Conservation (phyloP, 164 flowering plant genomes). For the Kalanchoe fedtschenkoi region DNA sequence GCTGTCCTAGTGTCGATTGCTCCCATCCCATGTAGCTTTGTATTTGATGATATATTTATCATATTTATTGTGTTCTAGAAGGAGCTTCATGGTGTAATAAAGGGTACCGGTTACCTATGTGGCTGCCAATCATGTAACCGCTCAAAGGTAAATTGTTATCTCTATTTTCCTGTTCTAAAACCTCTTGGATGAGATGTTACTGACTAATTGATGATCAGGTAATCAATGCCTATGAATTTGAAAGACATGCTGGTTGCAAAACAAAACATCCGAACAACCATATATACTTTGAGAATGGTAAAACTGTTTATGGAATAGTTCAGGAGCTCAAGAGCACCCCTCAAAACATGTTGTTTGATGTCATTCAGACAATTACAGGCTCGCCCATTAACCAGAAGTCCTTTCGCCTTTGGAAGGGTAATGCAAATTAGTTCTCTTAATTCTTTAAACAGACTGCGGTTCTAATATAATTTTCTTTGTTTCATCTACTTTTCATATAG, state of each 20-base stretch:
- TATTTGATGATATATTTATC: slow-evolving; percentile 8
- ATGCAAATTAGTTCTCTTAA: not conserved
- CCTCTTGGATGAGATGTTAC: too few relatives aligned
- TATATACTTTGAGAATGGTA: slow-evolving; percentile 45
- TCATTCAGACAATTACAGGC: slow-evolving; percentile 31
- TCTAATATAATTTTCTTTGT: not conserved
- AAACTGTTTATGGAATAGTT: slow-evolving; percentile 31
- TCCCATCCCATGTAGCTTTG: not conserved
- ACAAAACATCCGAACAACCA: slow-evolving; percentile 45
- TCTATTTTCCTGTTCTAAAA: too few relatives aligned
- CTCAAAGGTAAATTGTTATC: too few relatives aligned
- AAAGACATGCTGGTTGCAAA: slow-evolving; percentile 41
- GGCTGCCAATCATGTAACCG: too few relatives aligned
- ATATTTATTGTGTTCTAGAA: slow-evolving; percentile 18
- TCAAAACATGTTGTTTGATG: slow-evolving; percentile 31
- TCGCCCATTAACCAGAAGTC: slow-evolving; percentile 36
- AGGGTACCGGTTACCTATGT: slow-evolving; percentile 35
- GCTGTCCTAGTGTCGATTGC: not conserved
- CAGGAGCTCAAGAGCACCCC: slow-evolving; percentile 42
- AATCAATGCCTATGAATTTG: slow-evolving; percentile 37
- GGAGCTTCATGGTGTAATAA: slow-evolving; percentile 36
- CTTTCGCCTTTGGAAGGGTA: slow-evolving; percentile 41
- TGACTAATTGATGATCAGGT: slow-evolving; percentile 20
- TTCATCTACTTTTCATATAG: too few relatives aligned
- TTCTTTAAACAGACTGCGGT: not conserved